These are phyloP conservation scores for Coprinellus micaceus DNA, from an alignment of 768 basidiomycete species.

Conservation along the genomic window DNA sequence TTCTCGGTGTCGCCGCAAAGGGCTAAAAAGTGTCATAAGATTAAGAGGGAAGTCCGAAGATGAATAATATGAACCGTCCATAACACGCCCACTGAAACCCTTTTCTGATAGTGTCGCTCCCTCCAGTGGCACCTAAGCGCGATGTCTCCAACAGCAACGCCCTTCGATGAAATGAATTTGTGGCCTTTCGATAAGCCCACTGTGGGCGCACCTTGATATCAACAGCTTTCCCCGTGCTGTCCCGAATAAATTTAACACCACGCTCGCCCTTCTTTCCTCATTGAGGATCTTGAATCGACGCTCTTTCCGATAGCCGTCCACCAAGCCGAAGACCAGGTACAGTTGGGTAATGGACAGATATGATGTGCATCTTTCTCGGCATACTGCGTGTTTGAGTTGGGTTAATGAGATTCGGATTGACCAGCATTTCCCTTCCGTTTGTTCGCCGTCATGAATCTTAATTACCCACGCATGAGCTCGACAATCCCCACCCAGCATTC, in stretches of 20 bases:
- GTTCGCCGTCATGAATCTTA: constrained; percentile 1
- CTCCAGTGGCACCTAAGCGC: constrained; percentile 91
- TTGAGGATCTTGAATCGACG: constrained; percentile 90
- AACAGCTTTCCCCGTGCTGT: constrained; percentile 64
- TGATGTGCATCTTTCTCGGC: constrained; percentile 8
- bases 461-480: constrained; percentile 18
- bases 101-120: constrained; percentile 94
- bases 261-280: constrained; percentile 96
- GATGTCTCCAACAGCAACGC: constrained; percentile 92
- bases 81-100: no score
- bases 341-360: constrained; percentile 1
- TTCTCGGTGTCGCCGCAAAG: constrained; percentile 82
- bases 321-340: constrained; percentile 84
- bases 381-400: constrained; percentile 25
- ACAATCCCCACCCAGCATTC: constrained; percentile 45
- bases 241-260: constrained; percentile 73
- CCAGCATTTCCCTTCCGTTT: constrained; percentile 18
- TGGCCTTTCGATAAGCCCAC: neutral
- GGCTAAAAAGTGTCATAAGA: constrained; percentile 40
- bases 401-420: constrained; percentile 26
- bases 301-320: constrained; percentile 99
- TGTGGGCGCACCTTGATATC: constrained; percentile 65
- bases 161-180: constrained; percentile 38
- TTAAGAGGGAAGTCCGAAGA: neutral
- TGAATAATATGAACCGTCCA: constrained; percentile 55